Conservation (phyloP, 495 filamentous ascomycete species). For the Delitschia confertaspora region DNA sequence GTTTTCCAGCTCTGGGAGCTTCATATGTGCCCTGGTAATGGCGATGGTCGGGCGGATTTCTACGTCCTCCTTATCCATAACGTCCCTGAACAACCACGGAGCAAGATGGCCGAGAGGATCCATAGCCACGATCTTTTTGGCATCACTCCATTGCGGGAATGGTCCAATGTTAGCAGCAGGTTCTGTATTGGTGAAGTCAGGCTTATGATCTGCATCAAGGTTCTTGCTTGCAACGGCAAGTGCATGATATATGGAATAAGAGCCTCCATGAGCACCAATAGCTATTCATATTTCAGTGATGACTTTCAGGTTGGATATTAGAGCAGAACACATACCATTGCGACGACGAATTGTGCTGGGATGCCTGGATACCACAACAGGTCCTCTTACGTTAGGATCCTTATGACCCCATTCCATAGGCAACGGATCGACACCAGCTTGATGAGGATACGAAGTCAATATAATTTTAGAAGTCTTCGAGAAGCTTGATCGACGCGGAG, state of each 20-base stretch:
- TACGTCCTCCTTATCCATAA: slow-evolving; percentile 59
- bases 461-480: slow-evolving; percentile 56
- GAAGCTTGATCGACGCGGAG: slow-evolving; percentile 25
- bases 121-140: slow-evolving; percentile 95
- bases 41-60: slow-evolving; percentile 94
- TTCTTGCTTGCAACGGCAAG: slow-evolving; percentile 87
- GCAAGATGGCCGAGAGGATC: slow-evolving; percentile 87
- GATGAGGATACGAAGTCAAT: slow-evolving; percentile 85
- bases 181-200: slow-evolving; percentile 91
- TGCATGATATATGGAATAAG: slow-evolving; percentile 96
- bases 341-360: slow-evolving; percentile 69
- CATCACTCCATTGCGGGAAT: slow-evolving; percentile 81
- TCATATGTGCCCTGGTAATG: slow-evolving; percentile 94
- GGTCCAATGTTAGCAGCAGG: slow-evolving; percentile 81
- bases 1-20: slow-evolving; percentile 83
- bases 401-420: slow-evolving; percentile 79
- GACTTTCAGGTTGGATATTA: too few species aligned
- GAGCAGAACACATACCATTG: slow-evolving; percentile 67
- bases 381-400: slow-evolving; percentile 67
- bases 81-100: slow-evolving; percentile 67
- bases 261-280: slow-evolving; percentile 82
- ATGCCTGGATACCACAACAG: slow-evolving; percentile 79
- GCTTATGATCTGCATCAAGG: slow-evolving; percentile 72
- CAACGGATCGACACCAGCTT: slow-evolving; percentile 85
- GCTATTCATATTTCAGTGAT: slow-evolving; percentile 31